A percentile compares a stretch with the other conserved stretches of the same genome.
Conservation (phyloP, 352 stramenopile species). For the Globisporangium solare region DNA sequence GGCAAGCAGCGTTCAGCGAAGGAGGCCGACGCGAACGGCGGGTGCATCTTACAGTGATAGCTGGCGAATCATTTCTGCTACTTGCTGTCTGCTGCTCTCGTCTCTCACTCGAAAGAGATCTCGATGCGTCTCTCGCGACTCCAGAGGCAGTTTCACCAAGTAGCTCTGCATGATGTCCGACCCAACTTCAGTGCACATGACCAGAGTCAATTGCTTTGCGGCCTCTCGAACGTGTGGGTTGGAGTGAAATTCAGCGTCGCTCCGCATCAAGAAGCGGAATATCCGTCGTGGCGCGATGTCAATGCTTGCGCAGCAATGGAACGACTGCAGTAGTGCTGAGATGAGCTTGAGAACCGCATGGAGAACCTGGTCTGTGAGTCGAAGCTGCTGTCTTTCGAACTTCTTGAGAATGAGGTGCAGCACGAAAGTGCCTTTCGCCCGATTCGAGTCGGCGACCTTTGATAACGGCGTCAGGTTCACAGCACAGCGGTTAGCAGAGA, state of each 20-base stretch:
- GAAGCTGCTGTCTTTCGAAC: conserved; percentile 17
- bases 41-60: conserved; percentile 4
- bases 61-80: background rate
- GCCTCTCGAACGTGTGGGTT: conserved; percentile 38
- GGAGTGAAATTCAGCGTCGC: conserved; percentile 27
- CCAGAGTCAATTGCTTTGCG: conserved; percentile 29
- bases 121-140: conserved; percentile 5
- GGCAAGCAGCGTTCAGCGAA: conserved; percentile 5
- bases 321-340: conserved; percentile 27
- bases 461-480: background rate
- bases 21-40: conserved; percentile 14
- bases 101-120: conserved; percentile 2
- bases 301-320: conserved; percentile 45
- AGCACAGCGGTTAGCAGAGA: background rate
- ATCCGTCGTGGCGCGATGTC: conserved; percentile 38
- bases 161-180: conserved; percentile 17
- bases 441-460: conserved; percentile 32
- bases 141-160: background rate
- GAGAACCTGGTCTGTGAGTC: conserved; percentile 22
- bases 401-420: conserved; percentile 29
- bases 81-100: background rate
- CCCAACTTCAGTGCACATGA: conserved; percentile 31
- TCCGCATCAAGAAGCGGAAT: conserved; percentile 26
- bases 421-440: conserved; percentile 31
- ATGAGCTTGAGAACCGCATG: conserved; percentile 39